These are phyloP conservation scores for Peterozyma toletana DNA, from an alignment of 805 yeast genomes.

Conservation along the genomic window DNA sequence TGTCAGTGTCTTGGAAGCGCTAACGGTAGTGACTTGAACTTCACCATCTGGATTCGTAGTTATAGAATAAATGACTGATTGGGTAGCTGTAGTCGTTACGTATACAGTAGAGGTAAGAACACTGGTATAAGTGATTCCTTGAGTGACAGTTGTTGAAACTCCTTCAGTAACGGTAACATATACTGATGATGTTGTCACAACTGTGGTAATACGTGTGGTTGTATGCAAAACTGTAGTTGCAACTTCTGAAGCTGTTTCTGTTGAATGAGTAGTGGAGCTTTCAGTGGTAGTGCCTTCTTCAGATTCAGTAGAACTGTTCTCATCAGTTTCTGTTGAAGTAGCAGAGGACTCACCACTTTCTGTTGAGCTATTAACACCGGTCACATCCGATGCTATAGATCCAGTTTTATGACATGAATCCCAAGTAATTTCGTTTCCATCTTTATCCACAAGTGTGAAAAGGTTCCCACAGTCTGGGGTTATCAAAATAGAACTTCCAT, in stretches of 20 bases:
- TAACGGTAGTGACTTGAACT: not conserved
- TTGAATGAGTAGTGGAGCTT: not conserved
- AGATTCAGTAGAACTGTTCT: not conserved
- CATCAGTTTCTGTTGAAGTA: not conserved
- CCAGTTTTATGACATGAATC: slow-evolving; percentile 5
- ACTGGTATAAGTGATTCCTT: not conserved
- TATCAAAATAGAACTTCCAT: slow-evolving; percentile 1
- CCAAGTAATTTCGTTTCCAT: not conserved
- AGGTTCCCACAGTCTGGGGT: slow-evolving; percentile 7
- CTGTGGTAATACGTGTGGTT: not conserved
- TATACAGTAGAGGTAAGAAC: not conserved
- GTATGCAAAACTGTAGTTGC: not conserved
- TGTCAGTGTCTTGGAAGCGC: too few relatives aligned
- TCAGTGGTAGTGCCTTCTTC: not conserved
- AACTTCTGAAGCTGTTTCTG: not conserved
- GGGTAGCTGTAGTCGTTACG: too few relatives aligned
- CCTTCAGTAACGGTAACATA: not conserved
- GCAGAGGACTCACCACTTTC: not conserved
- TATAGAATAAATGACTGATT: too few relatives aligned
- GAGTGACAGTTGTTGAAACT: not conserved
- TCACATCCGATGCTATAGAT: slow-evolving; percentile 2
- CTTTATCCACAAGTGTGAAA: slow-evolving; percentile 3
- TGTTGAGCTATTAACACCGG: not conserved
- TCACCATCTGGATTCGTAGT: too few relatives aligned
- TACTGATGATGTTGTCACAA: not conserved